phyloP scores from a whole-genome alignment of 352 stramenopile genomes.

The Phytopythium boreale region DNA sequence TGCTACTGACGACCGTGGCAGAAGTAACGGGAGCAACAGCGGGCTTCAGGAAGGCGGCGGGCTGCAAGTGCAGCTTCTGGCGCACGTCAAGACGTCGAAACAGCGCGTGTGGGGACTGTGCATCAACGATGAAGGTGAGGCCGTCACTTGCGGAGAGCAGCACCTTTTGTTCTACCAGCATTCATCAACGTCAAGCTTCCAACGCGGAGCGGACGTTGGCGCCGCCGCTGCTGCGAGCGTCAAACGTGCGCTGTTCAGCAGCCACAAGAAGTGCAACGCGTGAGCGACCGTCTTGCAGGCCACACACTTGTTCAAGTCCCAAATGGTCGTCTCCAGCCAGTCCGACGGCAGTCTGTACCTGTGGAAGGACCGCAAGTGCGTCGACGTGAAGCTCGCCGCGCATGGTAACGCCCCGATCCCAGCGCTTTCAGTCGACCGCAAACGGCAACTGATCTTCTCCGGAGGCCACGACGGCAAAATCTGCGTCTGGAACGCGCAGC shows the following conservation, averaged over 20 bases:
- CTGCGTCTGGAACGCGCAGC: slow-evolving; percentile 48
- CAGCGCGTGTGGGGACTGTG: slow-evolving; percentile 56
- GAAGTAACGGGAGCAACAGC: slow-evolving; percentile 15
- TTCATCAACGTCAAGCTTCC: slow-evolving; percentile 2
- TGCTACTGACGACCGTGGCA: slow-evolving; percentile 7
- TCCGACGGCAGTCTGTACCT: slow-evolving; percentile 66
- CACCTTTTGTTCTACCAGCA: slow-evolving; percentile 71
- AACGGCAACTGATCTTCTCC: slow-evolving; percentile 55
- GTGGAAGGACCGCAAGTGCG: slow-evolving; percentile 69
- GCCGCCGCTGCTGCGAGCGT: slow-evolving; percentile 21
- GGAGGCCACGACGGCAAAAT: slow-evolving; percentile 58
- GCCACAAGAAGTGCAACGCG: slow-evolving; percentile 37
- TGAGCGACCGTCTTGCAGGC: slow-evolving; percentile 38
- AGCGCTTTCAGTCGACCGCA: slow-evolving; percentile 40
- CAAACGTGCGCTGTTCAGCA: slow-evolving; percentile 61
- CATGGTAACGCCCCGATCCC: slow-evolving; percentile 40
- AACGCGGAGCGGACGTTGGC: slow-evolving; percentile 14
- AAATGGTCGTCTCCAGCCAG: slow-evolving; percentile 60
- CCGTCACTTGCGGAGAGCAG: slow-evolving; percentile 58
- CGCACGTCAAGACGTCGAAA: slow-evolving; percentile 61
- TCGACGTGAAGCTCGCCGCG: slow-evolving; percentile 39
- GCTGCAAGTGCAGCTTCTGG: slow-evolving; percentile 47
- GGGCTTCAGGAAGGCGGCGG: background rate
- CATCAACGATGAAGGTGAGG: slow-evolving; percentile 50
- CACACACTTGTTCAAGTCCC: slow-evolving; percentile 35